These are phyloP conservation scores for Chimonanthus praecox DNA, from an alignment of 164 flowering plant genomes.

Conservation along the genomic window DNA sequence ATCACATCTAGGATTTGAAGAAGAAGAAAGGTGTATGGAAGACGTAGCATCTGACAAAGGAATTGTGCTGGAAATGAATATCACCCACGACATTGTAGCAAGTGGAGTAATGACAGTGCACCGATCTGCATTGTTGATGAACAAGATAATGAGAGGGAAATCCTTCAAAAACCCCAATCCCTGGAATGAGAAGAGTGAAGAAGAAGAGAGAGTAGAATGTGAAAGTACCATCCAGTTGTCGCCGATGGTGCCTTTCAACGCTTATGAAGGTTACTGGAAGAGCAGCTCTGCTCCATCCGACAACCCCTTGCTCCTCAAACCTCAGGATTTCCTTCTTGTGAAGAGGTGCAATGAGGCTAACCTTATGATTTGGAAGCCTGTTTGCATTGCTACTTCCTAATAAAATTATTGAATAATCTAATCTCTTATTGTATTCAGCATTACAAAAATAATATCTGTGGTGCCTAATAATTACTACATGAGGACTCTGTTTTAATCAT, in stretches of 20 bases:
- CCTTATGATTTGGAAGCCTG: conserved; percentile 46
- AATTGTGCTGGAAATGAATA: background rate
- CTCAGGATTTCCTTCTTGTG: conserved; percentile 9
- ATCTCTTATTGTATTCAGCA: background rate
- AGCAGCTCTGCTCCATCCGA: conserved; percentile 9
- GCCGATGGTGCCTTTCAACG: conserved; percentile 30
- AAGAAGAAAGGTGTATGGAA: background rate
- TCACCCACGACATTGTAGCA: conserved; percentile 6
- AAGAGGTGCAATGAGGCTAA: conserved; percentile 56
- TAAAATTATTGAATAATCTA: background rate
- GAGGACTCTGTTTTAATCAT: background rate
- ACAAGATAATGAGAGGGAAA: conserved; percentile 26
- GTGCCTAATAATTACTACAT: background rate
- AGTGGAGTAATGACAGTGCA: conserved; percentile 25
- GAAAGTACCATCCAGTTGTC: background rate
- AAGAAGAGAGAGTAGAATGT: conserved; percentile 1
- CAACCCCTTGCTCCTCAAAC: background rate
- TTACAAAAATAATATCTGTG: background rate
- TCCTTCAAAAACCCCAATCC: conserved; percentile 8
- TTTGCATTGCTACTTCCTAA: conserved; percentile 73
- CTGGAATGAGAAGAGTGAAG: conserved; percentile 18
- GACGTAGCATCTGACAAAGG: background rate
- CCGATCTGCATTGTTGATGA: conserved; percentile 36
- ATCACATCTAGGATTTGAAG: background rate
- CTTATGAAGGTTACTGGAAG: conserved; percentile 58